Evolutionary conservation across 2,329 filamentous ascomycete species (phyloP), one percentile per base, ranked within the genome.

Genomic region (Cladosporium sp.): DNA sequence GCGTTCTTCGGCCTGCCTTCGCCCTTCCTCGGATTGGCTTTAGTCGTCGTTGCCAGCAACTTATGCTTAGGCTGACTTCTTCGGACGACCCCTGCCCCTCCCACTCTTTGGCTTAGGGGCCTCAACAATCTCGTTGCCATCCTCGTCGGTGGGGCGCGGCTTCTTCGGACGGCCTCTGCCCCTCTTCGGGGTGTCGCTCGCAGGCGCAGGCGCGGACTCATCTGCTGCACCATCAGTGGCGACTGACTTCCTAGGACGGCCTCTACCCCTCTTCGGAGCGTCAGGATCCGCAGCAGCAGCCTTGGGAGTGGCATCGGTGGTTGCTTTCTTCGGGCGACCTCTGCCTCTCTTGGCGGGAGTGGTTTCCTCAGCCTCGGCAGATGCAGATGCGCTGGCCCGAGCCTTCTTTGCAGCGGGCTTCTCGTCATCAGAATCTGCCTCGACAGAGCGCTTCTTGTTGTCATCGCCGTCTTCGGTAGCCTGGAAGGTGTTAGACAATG

Each of bases 31-130:
- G 32, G n/a, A n/a, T 15, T 27, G 22, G 22, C 22, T 5, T 27
- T 27, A 51, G 44, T 79, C 70, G 40, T 78, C 77, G 1, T 74
- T 74, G 3, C 76, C 73, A 2, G 61, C 76, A 47, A 78, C 76
- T 9, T 64, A 65, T 27, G 64, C 73, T 75, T 47, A 8, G 7
- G 67, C 72, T 11, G 67, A 58, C 4, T 59, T 66, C 24, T 66
- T 57, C 24, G 38, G 13, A 11, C 22, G 36, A 19, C 38, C 37
- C n/a, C 43, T 44, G 41, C 39, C 40, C 39, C 37, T 42, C 36
- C 22, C 22, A 9, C 9, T 9, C 5, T 27, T 9, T 9, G 4
- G 4, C 22, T 27, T 27, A 9, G 22, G 22, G 9, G 9, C 22
- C 5, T 27, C 67, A 50, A 77, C 75, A 15, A 64, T 70, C 57